Conservation (phyloP, 768 basidiomycete species). For the Boletus rubroflammeus region DNA sequence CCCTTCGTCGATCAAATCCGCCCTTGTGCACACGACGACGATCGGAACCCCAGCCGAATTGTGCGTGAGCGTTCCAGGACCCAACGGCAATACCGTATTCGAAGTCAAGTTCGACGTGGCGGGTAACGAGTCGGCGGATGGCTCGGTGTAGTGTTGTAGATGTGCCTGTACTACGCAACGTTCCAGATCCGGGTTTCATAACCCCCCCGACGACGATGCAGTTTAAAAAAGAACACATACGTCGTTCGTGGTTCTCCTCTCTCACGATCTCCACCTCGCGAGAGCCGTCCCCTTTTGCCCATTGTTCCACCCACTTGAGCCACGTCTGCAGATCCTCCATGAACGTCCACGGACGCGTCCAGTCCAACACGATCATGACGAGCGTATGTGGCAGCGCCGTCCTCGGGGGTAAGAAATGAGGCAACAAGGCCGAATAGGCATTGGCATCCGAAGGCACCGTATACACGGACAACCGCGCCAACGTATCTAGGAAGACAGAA, state of each 20-base stretch:
- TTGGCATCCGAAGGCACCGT: slow-evolving; percentile 81
- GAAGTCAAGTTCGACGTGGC: slow-evolving; percentile 54
- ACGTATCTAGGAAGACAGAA: slow-evolving; percentile 58
- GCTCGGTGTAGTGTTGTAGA: slow-evolving; percentile 87
- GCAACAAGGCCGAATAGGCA: slow-evolving; percentile 67
- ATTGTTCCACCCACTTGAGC: slow-evolving; percentile 81
- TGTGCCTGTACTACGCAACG: slow-evolving; percentile 69
- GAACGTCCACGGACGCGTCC: slow-evolving; percentile 94
- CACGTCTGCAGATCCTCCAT: slow-evolving; percentile 80
- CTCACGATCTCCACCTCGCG: slow-evolving; percentile 70
- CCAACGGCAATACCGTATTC: slow-evolving; percentile 76
- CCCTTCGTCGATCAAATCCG: slow-evolving; percentile 86
- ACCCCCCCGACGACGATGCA: neutral
- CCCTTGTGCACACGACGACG: slow-evolving; percentile 87
- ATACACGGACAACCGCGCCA: slow-evolving; percentile 87
- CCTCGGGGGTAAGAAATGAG: slow-evolving; percentile 74
- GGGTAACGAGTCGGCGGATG: slow-evolving; percentile 63
- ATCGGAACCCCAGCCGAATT: slow-evolving; percentile 86
- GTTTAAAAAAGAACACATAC: slow-evolving; percentile 44
- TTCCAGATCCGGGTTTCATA: neutral
- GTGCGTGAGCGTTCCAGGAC: slow-evolving; percentile 80
- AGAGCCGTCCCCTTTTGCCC: slow-evolving; percentile 65
- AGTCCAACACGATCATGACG: slow-evolving; percentile 85
- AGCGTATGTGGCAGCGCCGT: slow-evolving; percentile 65
- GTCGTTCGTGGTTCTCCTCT: slow-evolving; percentile 79